These are phyloP conservation scores for Spironucleus salmonicida DNA, from an alignment of 208 protist genomes.

Conservation along the genomic window DNA sequence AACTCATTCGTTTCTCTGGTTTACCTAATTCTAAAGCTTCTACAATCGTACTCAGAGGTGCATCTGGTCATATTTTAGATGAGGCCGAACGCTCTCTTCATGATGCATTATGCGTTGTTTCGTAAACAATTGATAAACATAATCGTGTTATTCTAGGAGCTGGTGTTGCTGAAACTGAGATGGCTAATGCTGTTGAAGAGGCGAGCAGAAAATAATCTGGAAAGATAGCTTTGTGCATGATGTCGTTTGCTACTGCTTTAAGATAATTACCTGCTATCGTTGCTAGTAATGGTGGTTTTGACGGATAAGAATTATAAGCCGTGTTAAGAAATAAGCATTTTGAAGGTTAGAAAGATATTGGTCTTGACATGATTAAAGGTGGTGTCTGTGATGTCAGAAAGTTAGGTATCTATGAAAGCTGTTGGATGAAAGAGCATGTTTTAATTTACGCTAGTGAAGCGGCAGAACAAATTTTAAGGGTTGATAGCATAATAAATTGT, in stretches of 20 bases:
- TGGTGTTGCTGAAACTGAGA: conserved; percentile 88
- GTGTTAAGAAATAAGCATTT: conserved; percentile 3
- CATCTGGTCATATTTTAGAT: conserved; percentile 89
- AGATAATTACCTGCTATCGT: conserved; percentile 47
- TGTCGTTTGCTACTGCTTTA: conserved; percentile 85
- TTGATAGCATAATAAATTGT: conserved; percentile 86
- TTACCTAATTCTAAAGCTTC: conserved; percentile 77
- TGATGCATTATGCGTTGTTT: conserved; percentile 95
- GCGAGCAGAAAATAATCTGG: conserved; percentile 62
- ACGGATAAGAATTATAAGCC: conserved; percentile 28
- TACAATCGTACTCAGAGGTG: conserved; percentile 94
- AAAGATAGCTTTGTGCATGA: conserved; percentile 62
- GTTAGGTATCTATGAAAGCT: conserved; percentile 86
- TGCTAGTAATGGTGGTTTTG: conserved; percentile 40
- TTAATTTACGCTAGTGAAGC: conserved; percentile 85
- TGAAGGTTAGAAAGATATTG: conserved; percentile 31
- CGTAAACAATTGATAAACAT: conserved; percentile 72
- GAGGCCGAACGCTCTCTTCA: conserved; percentile 96
- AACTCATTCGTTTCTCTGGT: conserved; percentile 85
- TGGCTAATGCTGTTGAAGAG: conserved; percentile 88
- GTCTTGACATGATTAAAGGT: conserved; percentile 71
- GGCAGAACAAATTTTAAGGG: conserved; percentile 96
- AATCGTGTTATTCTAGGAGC: conserved; percentile 80
- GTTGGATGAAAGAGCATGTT: conserved; percentile 83
- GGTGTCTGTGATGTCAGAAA: conserved; percentile 71